Percentiles rank a stretch among this genome's conserved stretches.
phyloP scores from a whole-genome alignment of 208 protist genomes.

The Trypanosoma boissoni region DNA sequence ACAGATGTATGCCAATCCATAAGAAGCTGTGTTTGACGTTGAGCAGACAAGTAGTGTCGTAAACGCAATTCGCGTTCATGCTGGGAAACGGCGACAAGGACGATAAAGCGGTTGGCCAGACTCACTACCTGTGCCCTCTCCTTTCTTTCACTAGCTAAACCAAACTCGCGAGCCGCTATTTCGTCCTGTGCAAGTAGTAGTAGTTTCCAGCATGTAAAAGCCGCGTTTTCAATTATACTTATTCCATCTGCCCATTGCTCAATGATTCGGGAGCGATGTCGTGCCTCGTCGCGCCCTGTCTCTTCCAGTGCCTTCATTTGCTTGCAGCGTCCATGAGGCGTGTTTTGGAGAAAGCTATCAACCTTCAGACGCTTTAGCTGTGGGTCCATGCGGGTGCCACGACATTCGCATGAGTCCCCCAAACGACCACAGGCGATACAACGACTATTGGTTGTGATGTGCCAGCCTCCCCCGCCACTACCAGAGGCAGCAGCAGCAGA shows the following conservation, averaged over 20 bases:
- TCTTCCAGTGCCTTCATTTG: conserved; percentile 48
- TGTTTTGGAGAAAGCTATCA: conserved; percentile 62
- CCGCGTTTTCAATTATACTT: conserved; percentile 15
- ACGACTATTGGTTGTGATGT: conserved; percentile 62
- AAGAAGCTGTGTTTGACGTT: conserved; percentile 20
- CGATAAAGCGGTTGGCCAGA: conserved; percentile 26
- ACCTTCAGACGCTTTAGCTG: conserved; percentile 44
- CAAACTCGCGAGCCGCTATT: conserved; percentile 20
- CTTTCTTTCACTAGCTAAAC: conserved; percentile 25
- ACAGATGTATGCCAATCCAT: conserved; percentile 6
- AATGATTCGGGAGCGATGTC: conserved; percentile 38
- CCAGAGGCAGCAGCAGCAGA: no score
- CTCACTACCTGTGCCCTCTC: conserved; percentile 13
- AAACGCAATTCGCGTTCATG: conserved; percentile 47
- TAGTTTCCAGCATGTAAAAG: conserved; percentile 25
- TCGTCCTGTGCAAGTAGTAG: conserved; percentile 25
- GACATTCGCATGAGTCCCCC: conserved; percentile 33
- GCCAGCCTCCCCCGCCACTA: no score
- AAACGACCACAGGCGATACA: conserved; percentile 68
- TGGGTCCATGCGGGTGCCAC: conserved; percentile 44
- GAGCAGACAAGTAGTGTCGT: conserved; percentile 16
- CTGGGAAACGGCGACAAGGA: conserved; percentile 28
- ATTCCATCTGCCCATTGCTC: conserved; percentile 32
- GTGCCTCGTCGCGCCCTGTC: conserved; percentile 41
- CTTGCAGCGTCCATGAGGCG: conserved; percentile 76